Evolutionary conservation across 306 rosid species (phyloP).

Genomic region (Vigna reflexopilosa): DNA sequence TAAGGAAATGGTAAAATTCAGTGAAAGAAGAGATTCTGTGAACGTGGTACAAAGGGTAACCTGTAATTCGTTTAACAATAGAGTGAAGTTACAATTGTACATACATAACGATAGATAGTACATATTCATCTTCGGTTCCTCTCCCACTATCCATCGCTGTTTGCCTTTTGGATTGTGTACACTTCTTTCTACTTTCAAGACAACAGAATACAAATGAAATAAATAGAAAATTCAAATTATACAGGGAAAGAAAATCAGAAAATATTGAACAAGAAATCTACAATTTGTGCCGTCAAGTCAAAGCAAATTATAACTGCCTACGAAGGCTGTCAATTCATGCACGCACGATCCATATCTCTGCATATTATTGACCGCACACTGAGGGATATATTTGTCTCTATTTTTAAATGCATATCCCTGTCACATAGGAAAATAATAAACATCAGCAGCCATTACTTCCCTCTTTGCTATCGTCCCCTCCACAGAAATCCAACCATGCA

Average conservation of each 20-base stretch:
- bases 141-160: slow-evolving; percentile 35
- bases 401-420: slow-evolving; percentile 47
- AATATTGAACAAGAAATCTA: slow-evolving; percentile 51
- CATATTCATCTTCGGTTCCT: slow-evolving; percentile 44
- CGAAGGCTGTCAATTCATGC: slow-evolving; percentile 48
- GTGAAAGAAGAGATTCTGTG: slow-evolving; percentile 35
- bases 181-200: slow-evolving; percentile 51
- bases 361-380: slow-evolving; percentile 44
- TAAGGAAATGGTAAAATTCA: neutral
- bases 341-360: slow-evolving; percentile 34
- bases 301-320: slow-evolving; percentile 47
- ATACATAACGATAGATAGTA: slow-evolving; percentile 43
- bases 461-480: neutral
- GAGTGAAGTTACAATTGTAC: slow-evolving; percentile 45
- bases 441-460: slow-evolving; percentile 41
- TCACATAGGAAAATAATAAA: slow-evolving; percentile 43
- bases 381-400: slow-evolving; percentile 30
- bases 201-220: slow-evolving; percentile 51
- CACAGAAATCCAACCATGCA: slow-evolving; percentile 36
- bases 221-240: slow-evolving; percentile 43
- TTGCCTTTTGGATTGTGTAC: slow-evolving; percentile 62
- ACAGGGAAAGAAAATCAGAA: slow-evolving; percentile 28
- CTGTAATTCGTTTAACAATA: slow-evolving; percentile 48
- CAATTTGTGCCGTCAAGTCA: slow-evolving; percentile 56
- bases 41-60: slow-evolving; percentile 42